Evolutionary conservation across 1,284 basidiomycete species (phyloP), one percentile per base, ranked within the genome.

Genomic region (Mycosarcoma maydis): DNA sequence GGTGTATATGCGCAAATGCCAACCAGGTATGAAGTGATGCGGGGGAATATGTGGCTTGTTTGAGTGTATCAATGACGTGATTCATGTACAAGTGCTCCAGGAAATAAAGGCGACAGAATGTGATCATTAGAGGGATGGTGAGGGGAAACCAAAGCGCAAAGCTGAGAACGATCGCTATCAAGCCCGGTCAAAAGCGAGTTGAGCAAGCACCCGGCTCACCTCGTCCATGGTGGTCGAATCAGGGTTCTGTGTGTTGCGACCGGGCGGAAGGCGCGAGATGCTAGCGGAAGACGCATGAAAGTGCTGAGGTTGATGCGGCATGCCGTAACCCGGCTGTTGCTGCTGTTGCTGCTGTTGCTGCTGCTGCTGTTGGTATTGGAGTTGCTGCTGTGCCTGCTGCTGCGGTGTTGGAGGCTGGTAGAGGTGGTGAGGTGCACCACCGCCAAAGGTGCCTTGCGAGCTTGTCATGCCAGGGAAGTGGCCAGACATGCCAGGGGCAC

Each of bases 201-300:
- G 77, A 4, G 75, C 75, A 14, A 80, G 52, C 24, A 77, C 72
- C 1, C 78, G 76, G 30, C 76, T 73, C 22, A 80, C 77, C 41
- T 80, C 78, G 42, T 80, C 77, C 67, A 77, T 75, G 7, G 77
- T 77, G 20, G 69, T 47, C 3, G 71, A 48, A 36, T 73, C 65
- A 1, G 65, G 67, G 8, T 51, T 56, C 48, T 49, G 62, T 7
- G 48, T 42, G 32, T 59, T 41, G 41, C 59, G 52, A 37, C 62
- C 42, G 16, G 75, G 73, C 11, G 73, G 56, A 24, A 75, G 48
- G 7, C 73, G 54, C 20, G 73, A 76, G 51, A 74, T 67, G 62
- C 75, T 76, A 8, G 72, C 56, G 1, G 72, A 55, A 19, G 69
- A 47, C 3, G 55, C 59, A 38, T 72, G 69, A 29, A 54, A 38